Percentiles rank a stretch among this genome's conserved stretches.
Evolutionary conservation across 768 basidiomycete species (phyloP).

Genomic region (Tricholoma bakamatsutake): DNA sequence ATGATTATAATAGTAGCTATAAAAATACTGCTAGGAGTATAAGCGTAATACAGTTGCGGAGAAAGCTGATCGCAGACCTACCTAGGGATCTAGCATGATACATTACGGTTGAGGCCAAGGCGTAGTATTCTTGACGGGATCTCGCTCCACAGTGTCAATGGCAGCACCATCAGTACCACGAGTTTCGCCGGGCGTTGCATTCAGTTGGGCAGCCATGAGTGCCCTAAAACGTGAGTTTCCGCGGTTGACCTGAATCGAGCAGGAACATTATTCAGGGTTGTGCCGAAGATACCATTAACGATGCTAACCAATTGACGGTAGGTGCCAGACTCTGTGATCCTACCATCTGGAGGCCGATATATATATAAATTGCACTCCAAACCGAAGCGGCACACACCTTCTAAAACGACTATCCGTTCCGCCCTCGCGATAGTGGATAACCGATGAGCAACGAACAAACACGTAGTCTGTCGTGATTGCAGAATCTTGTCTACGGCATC

Average conservation of each 20-base stretch:
- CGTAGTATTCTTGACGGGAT: neutral
- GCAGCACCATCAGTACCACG: neutral
- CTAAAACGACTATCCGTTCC: slow-evolving; percentile 84
- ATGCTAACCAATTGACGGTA: slow-evolving; percentile 67
- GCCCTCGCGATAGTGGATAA: slow-evolving; percentile 87
- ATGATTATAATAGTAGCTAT: neutral
- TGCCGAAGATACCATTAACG: neutral
- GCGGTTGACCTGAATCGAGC: slow-evolving; percentile 44
- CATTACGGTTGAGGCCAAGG: neutral
- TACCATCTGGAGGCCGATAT: slow-evolving; percentile 46
- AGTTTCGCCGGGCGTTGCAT: slow-evolving; percentile 35
- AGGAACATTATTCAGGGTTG: neutral
- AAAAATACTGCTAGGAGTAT: neutral
- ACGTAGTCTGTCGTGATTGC: slow-evolving; percentile 72
- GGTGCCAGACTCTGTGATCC: slow-evolving; percentile 76
- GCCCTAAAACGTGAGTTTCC: slow-evolving; percentile 75
- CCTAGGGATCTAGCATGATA: neutral
- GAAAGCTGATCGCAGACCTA: neutral
- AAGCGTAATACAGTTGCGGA: neutral
- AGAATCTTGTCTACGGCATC: slow-evolving; percentile 89
- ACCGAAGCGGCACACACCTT: slow-evolving; percentile 41
- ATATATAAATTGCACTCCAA: neutral
- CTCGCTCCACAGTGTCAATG: neutral
- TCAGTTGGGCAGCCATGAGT: slow-evolving; percentile 88
- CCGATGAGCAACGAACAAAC: slow-evolving; percentile 85